Base-by-base conservation (phyloP, 2,329 filamentous ascomycete genomes). In the Colletotrichum sp. region DNA sequence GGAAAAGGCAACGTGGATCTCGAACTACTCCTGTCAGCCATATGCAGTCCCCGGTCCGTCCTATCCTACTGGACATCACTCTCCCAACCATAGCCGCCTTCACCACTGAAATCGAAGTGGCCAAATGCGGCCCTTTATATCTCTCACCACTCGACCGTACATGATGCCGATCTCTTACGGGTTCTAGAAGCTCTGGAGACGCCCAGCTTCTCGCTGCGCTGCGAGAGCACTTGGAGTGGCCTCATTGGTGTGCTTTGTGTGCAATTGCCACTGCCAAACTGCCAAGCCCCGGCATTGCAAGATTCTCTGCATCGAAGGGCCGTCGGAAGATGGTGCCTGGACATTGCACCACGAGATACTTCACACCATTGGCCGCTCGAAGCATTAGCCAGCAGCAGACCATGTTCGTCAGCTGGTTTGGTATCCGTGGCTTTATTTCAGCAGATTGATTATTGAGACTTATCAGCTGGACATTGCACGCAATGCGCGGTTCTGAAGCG, bases 91-190 rank as follows among this genome's bases (percentile, higher is more conserved):
- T 36, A 30, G 25, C 39, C 58, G 70, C 58, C 58, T 65, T 28
- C 18, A 65, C 34, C 10, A 16, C 27, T n/a, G 13, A 13, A 5
- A 65, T 60, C 10, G 18, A 27, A 27, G 56, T 58, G 70, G 70
- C 64, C 64, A 58, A 48, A 67, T 74, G 70, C 58, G 27, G 25
- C 60, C 62, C 39, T 67, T 73, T 67, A 73, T 75, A 73, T 66
- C 69, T 65, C 56, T 73, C 22, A 36, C 56, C 18, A 58, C 22
- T 70, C 43, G 9, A 73, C 30, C 27, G 16, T 32, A 25, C 56
- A 39, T 58, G 43, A 64, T 39, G 64, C 58, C 70, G 64, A 73
- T 65, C 70, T 18, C 25, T 69, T 58, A 28, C 22, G 18, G 25
- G 12, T 58, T 52, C 18, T 55, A 32, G 28, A 56, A 72, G 62